phyloP scores from a whole-genome alignment of 495 filamentous ascomycete genomes.

The Hypoxylon subgilvum region DNA sequence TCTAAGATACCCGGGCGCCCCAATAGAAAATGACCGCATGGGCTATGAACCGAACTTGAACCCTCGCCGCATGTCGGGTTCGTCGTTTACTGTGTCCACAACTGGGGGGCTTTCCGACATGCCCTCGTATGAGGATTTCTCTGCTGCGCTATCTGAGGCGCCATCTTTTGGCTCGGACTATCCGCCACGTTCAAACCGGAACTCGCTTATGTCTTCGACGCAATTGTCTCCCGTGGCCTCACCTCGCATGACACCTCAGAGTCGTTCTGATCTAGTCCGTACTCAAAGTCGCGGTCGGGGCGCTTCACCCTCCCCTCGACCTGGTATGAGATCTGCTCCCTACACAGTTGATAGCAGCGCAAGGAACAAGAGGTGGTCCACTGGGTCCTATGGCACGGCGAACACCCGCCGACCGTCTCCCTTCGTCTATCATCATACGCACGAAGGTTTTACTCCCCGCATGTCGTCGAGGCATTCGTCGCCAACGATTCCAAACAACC shows the following conservation, averaged over 20 bases:
- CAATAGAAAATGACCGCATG: constrained; percentile 49
- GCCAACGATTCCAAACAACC: constrained; percentile 59
- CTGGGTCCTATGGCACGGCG: constrained; percentile 64
- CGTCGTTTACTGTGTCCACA: constrained; percentile 64
- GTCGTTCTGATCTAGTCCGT: constrained; percentile 60
- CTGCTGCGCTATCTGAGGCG: constrained; percentile 60
- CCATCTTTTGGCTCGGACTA: constrained; percentile 64
- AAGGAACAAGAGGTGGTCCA: constrained; percentile 74
- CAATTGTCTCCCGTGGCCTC: constrained; percentile 65
- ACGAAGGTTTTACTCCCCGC: constrained; percentile 56
- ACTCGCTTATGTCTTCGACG: constrained; percentile 64
- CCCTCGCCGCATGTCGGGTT: constrained; percentile 62
- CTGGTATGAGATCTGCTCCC: constrained; percentile 66
- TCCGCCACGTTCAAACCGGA: constrained; percentile 61
- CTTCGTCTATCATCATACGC: constrained; percentile 59
- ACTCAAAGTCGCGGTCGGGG: constrained; percentile 65
- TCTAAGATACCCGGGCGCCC: constrained; percentile 50
- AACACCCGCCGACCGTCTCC: constrained; percentile 60
- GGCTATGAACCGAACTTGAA: constrained; percentile 50
- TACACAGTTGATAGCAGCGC: constrained; percentile 64
- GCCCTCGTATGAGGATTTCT: constrained; percentile 66
- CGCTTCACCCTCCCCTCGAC: constrained; percentile 70
- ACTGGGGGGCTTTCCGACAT: constrained; percentile 64
- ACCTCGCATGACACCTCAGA: constrained; percentile 63
- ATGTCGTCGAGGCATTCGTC: constrained; percentile 60